Conservation (phyloP, 2,329 filamentous ascomycete genomes). For the Ascomycota sp. region DNA sequence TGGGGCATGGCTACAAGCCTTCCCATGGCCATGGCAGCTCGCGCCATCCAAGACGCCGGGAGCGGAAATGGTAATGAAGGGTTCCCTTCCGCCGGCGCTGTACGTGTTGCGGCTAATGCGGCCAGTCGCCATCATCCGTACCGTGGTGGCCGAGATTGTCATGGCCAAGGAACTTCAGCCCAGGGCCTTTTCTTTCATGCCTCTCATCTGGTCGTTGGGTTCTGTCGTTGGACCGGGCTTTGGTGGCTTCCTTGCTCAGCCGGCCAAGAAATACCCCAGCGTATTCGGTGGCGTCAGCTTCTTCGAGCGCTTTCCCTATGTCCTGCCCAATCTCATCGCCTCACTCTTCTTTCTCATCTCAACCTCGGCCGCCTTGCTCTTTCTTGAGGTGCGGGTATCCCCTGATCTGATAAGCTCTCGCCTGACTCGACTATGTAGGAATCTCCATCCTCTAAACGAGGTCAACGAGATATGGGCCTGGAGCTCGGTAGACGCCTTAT, state of each 20-base stretch:
- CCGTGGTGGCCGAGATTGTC: constrained; percentile 84
- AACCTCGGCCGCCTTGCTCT: constrained; percentile 52
- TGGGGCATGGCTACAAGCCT: constrained; percentile 73
- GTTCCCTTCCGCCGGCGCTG: constrained; percentile 4
- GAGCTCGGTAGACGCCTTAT: constrained; percentile 48
- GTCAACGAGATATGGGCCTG: constrained; percentile 55
- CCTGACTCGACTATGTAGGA: constrained; percentile 27
- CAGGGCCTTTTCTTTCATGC: constrained; percentile 82
- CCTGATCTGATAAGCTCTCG: neutral
- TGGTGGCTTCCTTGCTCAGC: constrained; percentile 70
- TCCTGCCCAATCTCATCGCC: constrained; percentile 64
- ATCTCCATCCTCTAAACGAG: constrained; percentile 53
- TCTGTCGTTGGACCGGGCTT: constrained; percentile 75
- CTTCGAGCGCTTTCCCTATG: constrained; percentile 61
- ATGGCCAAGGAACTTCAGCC: constrained; percentile 74
- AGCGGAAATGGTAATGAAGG: constrained; percentile 55
- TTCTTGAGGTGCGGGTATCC: constrained; percentile 38
- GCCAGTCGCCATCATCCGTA: constrained; percentile 69
- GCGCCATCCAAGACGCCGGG: constrained; percentile 60
- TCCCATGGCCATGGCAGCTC: constrained; percentile 56
- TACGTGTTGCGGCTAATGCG: neutral
- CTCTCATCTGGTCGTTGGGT: constrained; percentile 70
- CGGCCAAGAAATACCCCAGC: constrained; percentile 50
- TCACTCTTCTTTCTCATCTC: constrained; percentile 61
- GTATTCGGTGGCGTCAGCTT: constrained; percentile 48